Evolutionary conservation across 768 basidiomycete genomes (phyloP), one percentile per base, ranked within the genome.

Genomic region (Ephemerocybe angulata): DNA sequence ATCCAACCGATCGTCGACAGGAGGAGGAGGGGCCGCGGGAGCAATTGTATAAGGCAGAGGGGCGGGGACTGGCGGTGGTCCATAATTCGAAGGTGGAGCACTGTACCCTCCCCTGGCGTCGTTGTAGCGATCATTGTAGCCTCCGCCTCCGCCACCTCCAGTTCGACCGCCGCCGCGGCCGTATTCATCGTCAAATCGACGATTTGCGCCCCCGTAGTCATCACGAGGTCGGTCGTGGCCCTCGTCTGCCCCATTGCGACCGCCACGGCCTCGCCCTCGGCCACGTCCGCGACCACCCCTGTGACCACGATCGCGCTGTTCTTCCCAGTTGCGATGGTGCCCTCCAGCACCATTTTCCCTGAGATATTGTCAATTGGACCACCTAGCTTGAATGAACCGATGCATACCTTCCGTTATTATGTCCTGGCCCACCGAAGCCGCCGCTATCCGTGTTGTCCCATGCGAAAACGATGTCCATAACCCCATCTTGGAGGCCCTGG

Each of bases 381-480:
- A 15, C 30, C 31, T 21, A 35, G 25, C 8, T 30, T 2, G 29
- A 51, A 58, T 24, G 37, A 65, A 60, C 67, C 58, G 12, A 53
- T 63, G 58, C n/a, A 29, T 2, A 51, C 52, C 63, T 43, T 68
- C 76, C 74, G 74, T 70, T 42, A 29, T 3, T 25, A 11, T 38
- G 31, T n/a, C 19, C 12, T 30, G 29, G 19, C n/a, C n/a, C n/a
- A 33, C 48, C 33, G 10, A 29, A 46, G 47, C 19, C 10, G 17
- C 38, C 28, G 25, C 19, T 21, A 11, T 60, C 73, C 5, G 74
- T 77, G 12, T 80, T 76, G 54, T 98, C 93, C 88, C 91, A 96
- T 29, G 88, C 88, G 60, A 89, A 91, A 0, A 82, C 75, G 42
- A 98, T 86, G 52, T 95, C 90, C 83, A 97, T 87, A 1, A 87